Percentiles rank a stretch among this genome's conserved stretches.
These are phyloP conservation scores for Dendrobium chrysotoxum DNA, from an alignment of 106 monocot species.

Conservation along the genomic window DNA sequence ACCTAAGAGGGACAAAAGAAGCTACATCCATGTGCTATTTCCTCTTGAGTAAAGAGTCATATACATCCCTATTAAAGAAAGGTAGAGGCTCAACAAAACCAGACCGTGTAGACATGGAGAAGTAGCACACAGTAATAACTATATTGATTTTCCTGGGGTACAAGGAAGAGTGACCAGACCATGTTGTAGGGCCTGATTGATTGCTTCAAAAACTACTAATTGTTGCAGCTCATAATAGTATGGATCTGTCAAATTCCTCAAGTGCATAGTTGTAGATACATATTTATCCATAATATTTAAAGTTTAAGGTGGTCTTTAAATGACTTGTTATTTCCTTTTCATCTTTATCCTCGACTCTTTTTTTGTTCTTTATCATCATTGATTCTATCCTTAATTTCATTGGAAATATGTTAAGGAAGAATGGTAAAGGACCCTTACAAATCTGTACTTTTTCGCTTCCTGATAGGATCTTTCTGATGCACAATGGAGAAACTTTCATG, in stretches of 20 bases:
- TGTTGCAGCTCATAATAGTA: background rate
- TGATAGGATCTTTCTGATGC: constrained; percentile 84
- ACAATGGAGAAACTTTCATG: constrained; percentile 95
- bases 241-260: background rate
- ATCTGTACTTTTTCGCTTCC: background rate
- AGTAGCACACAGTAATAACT: background rate
- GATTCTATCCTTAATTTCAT: background rate
- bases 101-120: background rate
- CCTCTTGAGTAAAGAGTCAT: background rate
- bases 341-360: background rate
- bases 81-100: background rate
- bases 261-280: background rate
- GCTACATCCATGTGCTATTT: background rate
- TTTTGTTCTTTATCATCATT: background rate
- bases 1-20: too few species aligned
- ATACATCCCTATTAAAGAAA: background rate
- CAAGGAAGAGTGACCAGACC: background rate
- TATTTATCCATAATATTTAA: background rate
- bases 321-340: background rate
- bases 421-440: background rate
- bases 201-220: background rate
- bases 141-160: background rate
- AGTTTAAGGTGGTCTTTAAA: background rate
- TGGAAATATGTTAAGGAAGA: background rate
- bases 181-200: background rate